Evolutionary conservation across 192 early-diverging fungal species (phyloP), one percentile per base, ranked within the genome.

Genomic region (Gryganskiella cystojenkinii): DNA sequence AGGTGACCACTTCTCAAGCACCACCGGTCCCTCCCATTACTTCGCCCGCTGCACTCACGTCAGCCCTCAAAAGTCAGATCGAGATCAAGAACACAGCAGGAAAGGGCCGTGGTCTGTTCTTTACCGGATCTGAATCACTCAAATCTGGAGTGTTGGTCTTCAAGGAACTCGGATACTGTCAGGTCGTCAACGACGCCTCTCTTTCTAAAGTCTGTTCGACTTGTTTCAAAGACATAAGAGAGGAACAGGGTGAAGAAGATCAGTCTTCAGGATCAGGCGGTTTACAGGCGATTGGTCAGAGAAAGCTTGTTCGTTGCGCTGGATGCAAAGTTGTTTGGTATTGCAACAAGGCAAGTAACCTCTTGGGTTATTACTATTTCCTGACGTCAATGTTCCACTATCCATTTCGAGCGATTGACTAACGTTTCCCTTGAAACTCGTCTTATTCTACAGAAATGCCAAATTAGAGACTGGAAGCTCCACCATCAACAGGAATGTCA

Each of bases 401-500:
- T n/a, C n/a, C n/a, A n/a, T 54, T 31, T 24, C 35, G 13, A 17
- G 1, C 19, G 4, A 20, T 28, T 57, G 54, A 57, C 2, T 33
- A 33, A 35, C 49, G 4, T 28, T 0, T 35, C 3, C 3, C 8
- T 46, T 25, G 15, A 9, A 17, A 44, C 1, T 53, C 7, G 10
- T 22, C 17, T 35, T 46, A 19, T 15, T 5, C n/a, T 13, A 11
- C 63, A 76, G 73, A 46, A 64, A 7, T 76, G 73, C 31, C 73
- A 76, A 52, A 55, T 56, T 50, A 76, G 63, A 20, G 73, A 76
- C 54, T 76, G 73, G 73, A 76, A 76, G 27, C 60, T 76, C 3
- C 73, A 76, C 17, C 73, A 76, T 56, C 73, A 68, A 50, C 50
- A 68, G 25, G 73, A 76, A 34, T 76, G 73, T 31, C 64, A 76